phyloP scores from a whole-genome alignment of 2,329 filamentous ascomycete species.

The Neocatenulostroma microsporum region DNA sequence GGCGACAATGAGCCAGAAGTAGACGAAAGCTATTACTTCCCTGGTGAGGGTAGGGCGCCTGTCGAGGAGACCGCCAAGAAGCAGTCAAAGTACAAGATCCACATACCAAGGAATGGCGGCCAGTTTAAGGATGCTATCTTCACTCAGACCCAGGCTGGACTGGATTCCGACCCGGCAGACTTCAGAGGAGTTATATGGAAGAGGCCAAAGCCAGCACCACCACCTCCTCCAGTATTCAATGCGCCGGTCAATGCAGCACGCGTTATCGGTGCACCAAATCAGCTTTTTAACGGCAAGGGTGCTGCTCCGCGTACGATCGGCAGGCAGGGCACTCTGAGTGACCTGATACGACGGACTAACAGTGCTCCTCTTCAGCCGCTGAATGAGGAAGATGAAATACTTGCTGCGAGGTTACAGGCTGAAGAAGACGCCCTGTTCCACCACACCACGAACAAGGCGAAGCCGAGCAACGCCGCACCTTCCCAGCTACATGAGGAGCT shows the following conservation, averaged over 20 bases:
- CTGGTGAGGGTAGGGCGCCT: slow-evolving; percentile 16
- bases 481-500: slow-evolving; percentile 31
- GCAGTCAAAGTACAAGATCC: slow-evolving; percentile 37
- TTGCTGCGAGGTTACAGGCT: slow-evolving; percentile 25
- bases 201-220: slow-evolving; percentile 27
- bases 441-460: neutral
- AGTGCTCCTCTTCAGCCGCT: too few species aligned
- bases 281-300: too few species aligned
- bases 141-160: slow-evolving; percentile 36
- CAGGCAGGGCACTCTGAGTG: too few species aligned
- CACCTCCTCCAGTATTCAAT: slow-evolving; percentile 16
- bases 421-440: slow-evolving; percentile 19
- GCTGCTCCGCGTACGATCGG: too few species aligned
- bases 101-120: slow-evolving; percentile 34
- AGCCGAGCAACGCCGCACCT: neutral
- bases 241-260: slow-evolving; percentile 5
- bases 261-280: too few species aligned
- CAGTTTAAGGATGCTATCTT: slow-evolving; percentile 35
- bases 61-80: slow-evolving; percentile 16
- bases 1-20: slow-evolving; percentile 13
- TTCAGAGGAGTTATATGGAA: slow-evolving; percentile 44
- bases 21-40: slow-evolving; percentile 19
- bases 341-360: too few species aligned
- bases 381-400: slow-evolving; percentile 18
- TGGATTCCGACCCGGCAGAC: slow-evolving; percentile 36